Evolutionary conservation across 768 basidiomycete species (phyloP).

Genomic region (Panellus pusillus): DNA sequence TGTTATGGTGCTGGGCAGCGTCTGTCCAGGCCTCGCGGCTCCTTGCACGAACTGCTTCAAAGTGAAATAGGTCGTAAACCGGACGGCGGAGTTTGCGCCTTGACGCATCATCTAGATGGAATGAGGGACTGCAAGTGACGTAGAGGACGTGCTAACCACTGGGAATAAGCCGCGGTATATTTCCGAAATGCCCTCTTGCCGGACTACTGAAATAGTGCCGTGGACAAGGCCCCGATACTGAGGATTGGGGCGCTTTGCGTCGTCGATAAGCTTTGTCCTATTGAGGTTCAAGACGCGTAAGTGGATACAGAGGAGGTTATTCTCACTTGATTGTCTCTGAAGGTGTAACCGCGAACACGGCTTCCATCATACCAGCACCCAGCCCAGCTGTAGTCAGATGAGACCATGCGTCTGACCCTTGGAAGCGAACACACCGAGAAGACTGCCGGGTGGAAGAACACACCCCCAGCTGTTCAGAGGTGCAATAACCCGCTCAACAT

Average conservation of each 20-base stretch:
- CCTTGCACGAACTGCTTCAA: constrained; percentile 93
- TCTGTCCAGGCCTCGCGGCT: constrained; percentile 77
- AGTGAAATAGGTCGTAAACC: constrained; percentile 94
- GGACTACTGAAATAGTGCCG: constrained; percentile 77
- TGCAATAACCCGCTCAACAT: no score
- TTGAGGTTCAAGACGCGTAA: not conserved
- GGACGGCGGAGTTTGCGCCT: constrained; percentile 95
- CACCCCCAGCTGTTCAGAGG: no score
- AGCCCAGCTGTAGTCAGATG: constrained; percentile 56
- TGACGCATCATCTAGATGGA: constrained; percentile 85
- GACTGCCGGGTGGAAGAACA: no score
- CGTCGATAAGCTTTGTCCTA: constrained; percentile 97
- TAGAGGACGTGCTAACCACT: constrained; percentile 58
- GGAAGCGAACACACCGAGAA: constrained; percentile 49
- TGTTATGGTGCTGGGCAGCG: constrained; percentile 82
- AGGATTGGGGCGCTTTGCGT: constrained; percentile 82
- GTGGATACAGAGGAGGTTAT: not conserved
- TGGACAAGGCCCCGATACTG: constrained; percentile 86
- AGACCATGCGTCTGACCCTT: not conserved
- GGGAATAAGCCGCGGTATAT: constrained; percentile 93
- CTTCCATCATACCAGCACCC: constrained; percentile 90
- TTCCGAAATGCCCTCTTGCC: constrained; percentile 80
- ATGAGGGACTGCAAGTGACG: not conserved
- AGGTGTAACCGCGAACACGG: constrained; percentile 92
- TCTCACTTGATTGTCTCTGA: constrained; percentile 97